Conservation (phyloP, 805 yeast genomes). For the Starmerella etchellsii region DNA sequence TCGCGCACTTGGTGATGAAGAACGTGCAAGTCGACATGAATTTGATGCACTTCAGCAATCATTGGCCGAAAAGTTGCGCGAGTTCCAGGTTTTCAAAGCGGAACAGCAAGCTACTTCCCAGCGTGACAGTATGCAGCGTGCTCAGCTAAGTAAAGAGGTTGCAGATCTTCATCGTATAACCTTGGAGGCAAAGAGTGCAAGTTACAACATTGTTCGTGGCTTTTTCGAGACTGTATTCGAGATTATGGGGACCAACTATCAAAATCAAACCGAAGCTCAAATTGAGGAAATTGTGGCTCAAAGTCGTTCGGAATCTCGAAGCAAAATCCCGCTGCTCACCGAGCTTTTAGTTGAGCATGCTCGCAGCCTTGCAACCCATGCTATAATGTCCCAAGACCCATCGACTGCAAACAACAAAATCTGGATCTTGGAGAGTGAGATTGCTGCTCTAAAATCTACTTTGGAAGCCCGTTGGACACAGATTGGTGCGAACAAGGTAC, state of each 20-base stretch:
- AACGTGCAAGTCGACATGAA: too few species aligned
- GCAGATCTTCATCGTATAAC: conserved; percentile 5
- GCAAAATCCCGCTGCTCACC: conserved; percentile 19
- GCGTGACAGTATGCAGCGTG: background rate
- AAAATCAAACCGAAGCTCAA: conserved; percentile 11
- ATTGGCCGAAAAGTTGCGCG: background rate
- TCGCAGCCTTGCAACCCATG: conserved; percentile 4
- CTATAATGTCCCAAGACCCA: background rate
- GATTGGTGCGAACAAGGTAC: conserved; percentile 18
- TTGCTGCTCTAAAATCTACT: conserved; percentile 12
- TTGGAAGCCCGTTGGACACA: conserved; percentile 12
- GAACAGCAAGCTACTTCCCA: background rate
- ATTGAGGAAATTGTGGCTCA: conserved; percentile 15
- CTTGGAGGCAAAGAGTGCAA: conserved; percentile 3
- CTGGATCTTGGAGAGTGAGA: conserved; percentile 13
- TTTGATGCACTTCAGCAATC: background rate
- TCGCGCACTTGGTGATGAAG: too few species aligned
- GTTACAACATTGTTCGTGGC: conserved; percentile 14
- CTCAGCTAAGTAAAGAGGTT: conserved; percentile 1
- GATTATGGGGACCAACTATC: conserved; percentile 18
- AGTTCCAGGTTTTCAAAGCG: background rate
- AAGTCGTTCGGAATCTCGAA: conserved; percentile 5
- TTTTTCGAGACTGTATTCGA: conserved; percentile 18
- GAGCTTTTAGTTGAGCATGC: conserved; percentile 16
- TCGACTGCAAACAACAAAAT: background rate